phyloP scores from a whole-genome alignment of 352 stramenopile species.

The Blastocystis sp. region DNA sequence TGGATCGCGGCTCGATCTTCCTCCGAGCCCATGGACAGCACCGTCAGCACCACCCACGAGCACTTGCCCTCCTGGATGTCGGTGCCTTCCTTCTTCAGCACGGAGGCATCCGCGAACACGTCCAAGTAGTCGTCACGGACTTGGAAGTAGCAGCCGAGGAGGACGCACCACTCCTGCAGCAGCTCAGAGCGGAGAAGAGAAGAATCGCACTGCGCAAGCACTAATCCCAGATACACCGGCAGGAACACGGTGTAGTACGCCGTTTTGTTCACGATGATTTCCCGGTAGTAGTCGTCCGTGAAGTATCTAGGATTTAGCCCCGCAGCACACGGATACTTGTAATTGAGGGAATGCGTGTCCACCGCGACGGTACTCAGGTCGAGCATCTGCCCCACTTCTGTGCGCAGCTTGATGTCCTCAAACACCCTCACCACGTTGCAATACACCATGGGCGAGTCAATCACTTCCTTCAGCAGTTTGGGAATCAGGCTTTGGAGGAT shows the following conservation, averaged over 20 bases:
- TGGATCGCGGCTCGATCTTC: conserved; percentile 1
- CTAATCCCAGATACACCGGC: conserved; percentile 31
- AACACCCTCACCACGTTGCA: neutral
- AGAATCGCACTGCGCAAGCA: neutral
- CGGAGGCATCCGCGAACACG: conserved; percentile 39
- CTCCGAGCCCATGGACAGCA: conserved; percentile 39
- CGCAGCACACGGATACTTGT: neutral
- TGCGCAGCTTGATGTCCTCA: conserved; percentile 39
- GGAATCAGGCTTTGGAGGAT: conserved; percentile 37
- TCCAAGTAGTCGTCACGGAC: conserved; percentile 55
- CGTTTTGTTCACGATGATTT: conserved; percentile 58
- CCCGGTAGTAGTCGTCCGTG: conserved; percentile 1
- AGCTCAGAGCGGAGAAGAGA: neutral
- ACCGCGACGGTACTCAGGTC: conserved; percentile 26
- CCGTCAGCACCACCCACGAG: conserved; percentile 45
- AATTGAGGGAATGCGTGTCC: conserved; percentile 4
- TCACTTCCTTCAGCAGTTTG: conserved; percentile 1
- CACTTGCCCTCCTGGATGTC: conserved; percentile 58
- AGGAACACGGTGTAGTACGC: conserved; percentile 59
- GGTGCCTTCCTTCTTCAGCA: conserved; percentile 41
- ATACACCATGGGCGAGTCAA: neutral
- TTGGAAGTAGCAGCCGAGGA: conserved; percentile 24
- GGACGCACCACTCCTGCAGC: neutral
- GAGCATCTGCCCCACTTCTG: conserved; percentile 50
- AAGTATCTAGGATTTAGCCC: conserved; percentile 15